Base-by-base conservation (phyloP, 345 rosid genomes). In the Carallia brachiata region DNA sequence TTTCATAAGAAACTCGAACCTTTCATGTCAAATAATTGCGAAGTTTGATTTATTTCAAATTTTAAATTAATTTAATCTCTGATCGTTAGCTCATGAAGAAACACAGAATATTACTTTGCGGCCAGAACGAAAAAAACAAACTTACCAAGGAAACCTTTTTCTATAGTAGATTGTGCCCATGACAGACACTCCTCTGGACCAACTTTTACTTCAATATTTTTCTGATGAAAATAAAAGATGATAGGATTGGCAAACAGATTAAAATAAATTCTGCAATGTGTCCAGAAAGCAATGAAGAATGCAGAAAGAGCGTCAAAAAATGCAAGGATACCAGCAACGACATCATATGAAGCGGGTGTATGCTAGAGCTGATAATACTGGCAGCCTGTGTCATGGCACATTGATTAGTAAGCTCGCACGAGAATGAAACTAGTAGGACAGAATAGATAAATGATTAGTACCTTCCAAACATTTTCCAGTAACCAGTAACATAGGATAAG, bases 281-380 rank as follows among this genome's bases (percentile, higher is more conserved):
- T 17, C 18, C 16, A 4, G 0, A 13, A 16, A 62, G 53, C 7
- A 6, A 70, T 9, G 6, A 16, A 16, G 27, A 36, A 70, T 5
- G 18, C 30, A 36, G 57, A 31, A 36, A 53, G 18, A 48, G 37
- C 4, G n/a, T 36, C 47, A 6, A 61, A 55, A 77, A 52, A 19
- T 30, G 34, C 18, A 36, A 47, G 31, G 18, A 67, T 81, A 84
- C 91, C 87, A 75, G 73, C 31, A 80, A 12, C 36, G 79, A 70
- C 52, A 72, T 12, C 89, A 81, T 83, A 52, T 70, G 81, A 66
- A 83, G 78, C 78, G 91, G 91, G 52, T 87, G 91, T 61, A 85
- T 69, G 86, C 83, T 80, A 19, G 87, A 83, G 81, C 73, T 76
- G 65, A 87, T 30, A 62, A 80, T 62, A 71, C 79, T 77, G 70